These are phyloP conservation scores for Lunasporangiospora selenospora DNA, from an alignment of 192 early-diverging fungal species.

Conservation along the genomic window DNA sequence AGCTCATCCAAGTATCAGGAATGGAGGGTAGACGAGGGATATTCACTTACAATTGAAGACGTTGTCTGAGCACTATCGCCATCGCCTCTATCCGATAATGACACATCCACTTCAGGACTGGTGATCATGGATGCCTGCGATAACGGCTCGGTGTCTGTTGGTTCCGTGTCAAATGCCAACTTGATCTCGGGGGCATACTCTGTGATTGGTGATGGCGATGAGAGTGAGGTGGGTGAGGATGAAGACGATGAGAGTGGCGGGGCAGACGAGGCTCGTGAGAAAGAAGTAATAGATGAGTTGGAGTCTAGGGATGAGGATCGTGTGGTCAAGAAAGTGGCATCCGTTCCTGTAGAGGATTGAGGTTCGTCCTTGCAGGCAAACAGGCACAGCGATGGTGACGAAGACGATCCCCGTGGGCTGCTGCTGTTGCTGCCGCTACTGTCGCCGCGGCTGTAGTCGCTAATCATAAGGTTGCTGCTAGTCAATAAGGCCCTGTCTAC, in stretches of 20 bases:
- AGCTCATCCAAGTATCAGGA: too few relatives aligned
- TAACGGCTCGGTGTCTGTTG: slow-evolving; percentile 1
- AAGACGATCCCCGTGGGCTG: neutral
- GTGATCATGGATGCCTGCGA: slow-evolving; percentile 11
- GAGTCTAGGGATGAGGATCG: too few relatives aligned
- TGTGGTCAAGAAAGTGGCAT: too few relatives aligned
- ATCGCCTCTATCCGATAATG: slow-evolving; percentile 6
- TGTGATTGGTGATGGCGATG: neutral
- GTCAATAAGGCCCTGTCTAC: too few relatives aligned
- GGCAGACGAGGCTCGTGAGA: neutral
- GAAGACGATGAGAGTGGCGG: neutral
- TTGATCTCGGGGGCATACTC: neutral
- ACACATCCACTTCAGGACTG: slow-evolving; percentile 10
- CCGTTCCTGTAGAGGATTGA: too few relatives aligned
- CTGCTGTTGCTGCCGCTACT: neutral
- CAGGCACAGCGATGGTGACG: neutral
- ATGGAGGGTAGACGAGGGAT: too few relatives aligned
- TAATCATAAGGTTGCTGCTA: too few relatives aligned
- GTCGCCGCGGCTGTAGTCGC: too few relatives aligned
- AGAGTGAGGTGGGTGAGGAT: neutral
- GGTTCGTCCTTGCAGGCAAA: too few relatives aligned
- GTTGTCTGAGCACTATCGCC: neutral
- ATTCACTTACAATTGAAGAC: neutral
- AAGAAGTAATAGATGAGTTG: neutral
- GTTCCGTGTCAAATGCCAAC: neutral